Evolutionary conservation across 495 filamentous ascomycete species (phyloP).

Genomic region (Penicillium waksmanii): DNA sequence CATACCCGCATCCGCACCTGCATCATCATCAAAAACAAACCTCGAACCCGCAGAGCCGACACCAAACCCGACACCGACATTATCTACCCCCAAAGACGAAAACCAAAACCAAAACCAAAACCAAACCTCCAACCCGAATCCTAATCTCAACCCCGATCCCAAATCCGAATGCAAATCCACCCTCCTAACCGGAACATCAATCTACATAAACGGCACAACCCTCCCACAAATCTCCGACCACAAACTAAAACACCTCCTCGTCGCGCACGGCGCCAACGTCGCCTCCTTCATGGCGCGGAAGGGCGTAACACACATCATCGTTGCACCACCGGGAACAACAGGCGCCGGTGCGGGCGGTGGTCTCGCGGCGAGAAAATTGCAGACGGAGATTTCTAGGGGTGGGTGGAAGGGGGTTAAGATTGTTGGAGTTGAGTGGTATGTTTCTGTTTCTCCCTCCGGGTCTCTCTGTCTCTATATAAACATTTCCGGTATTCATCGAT

Average conservation of each 20-base stretch:
- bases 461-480: neutral
- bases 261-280: conserved; percentile 69
- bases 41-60: too few species aligned
- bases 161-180: conserved; percentile 6
- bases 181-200: conserved; percentile 67
- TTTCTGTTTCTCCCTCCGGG: conserved; percentile 17
- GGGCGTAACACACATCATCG: conserved; percentile 83
- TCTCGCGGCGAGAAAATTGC: conserved; percentile 76
- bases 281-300: conserved; percentile 70
- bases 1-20: neutral
- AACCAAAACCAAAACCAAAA: neutral
- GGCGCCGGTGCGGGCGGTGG: conserved; percentile 71
- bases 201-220: conserved; percentile 92
- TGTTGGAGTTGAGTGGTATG: conserved; percentile 82
- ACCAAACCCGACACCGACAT: neutral
- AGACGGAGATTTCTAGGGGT: conserved; percentile 74
- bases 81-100: neutral
- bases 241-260: conserved; percentile 77
- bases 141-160: neutral
- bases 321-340: conserved; percentile 57
- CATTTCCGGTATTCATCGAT: neutral
- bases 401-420: conserved; percentile 68
- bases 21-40: neutral
- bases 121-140: neutral
- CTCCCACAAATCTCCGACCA: conserved; percentile 82